phyloP scores from a whole-genome alignment of 129 eudicot genomes.

The Centella asiatica region DNA sequence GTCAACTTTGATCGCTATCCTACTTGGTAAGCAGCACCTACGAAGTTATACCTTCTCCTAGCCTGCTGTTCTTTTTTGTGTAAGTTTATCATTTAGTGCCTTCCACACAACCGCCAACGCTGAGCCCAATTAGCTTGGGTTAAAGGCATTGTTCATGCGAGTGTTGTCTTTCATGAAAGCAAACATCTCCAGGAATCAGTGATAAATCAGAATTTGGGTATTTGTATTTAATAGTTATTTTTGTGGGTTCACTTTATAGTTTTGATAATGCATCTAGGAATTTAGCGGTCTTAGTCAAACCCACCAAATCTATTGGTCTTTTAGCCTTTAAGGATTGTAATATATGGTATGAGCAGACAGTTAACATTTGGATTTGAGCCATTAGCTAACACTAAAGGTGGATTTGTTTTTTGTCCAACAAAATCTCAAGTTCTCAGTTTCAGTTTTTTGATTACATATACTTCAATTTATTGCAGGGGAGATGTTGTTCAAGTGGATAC shows the following conservation, averaged over 20 bases:
- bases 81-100: neutral
- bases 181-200: neutral
- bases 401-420: neutral
- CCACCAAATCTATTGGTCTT: too few relatives aligned
- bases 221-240: neutral
- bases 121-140: too few relatives aligned
- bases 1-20: slow-evolving; percentile 90
- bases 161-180: too few relatives aligned
- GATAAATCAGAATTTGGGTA: neutral
- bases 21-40: slow-evolving; percentile 55
- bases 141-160: too few relatives aligned
- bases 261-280: neutral
- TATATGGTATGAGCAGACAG: too few relatives aligned
- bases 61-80: neutral
- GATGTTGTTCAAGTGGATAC: slow-evolving; percentile 97
- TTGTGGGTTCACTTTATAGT: neutral
- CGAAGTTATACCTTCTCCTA: neutral
- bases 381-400: too few relatives aligned
- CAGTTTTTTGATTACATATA: neutral
- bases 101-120: too few relatives aligned
- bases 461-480: slow-evolving; percentile 52
- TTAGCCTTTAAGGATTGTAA: too few relatives aligned
- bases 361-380: too few relatives aligned
- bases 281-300: too few relatives aligned
- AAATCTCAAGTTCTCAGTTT: too few relatives aligned